Conservation (phyloP, 2,329 filamentous ascomycete species). For the Aureobasidium namibiae region DNA sequence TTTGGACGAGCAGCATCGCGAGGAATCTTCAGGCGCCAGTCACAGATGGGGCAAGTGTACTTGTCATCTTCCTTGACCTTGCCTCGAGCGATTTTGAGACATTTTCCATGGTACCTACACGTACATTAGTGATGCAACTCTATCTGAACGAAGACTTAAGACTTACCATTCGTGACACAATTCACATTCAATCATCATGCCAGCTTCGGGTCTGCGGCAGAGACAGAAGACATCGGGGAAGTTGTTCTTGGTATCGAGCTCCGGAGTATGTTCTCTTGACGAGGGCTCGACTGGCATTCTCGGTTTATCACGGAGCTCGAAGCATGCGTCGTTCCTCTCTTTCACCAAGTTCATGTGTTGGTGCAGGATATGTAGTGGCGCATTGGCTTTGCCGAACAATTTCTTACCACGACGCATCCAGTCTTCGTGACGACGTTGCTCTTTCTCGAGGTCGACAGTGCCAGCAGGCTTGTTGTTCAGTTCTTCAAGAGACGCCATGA, state of each 20-base stretch:
- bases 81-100: slow-evolving; percentile 90
- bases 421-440: slow-evolving; percentile 91
- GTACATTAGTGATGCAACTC: not conserved
- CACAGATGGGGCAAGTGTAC: slow-evolving; percentile 96
- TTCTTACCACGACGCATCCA: slow-evolving; percentile 99
- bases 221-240: slow-evolving; percentile 81
- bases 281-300: slow-evolving; percentile 85
- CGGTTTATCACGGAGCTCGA: slow-evolving; percentile 82
- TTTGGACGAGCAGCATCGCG: slow-evolving; percentile 93
- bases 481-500: slow-evolving; percentile 78
- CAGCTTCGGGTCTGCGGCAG: slow-evolving; percentile 83
- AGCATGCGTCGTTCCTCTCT: slow-evolving; percentile 82
- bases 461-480: slow-evolving; percentile 88
- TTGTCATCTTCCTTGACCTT: slow-evolving; percentile 98
- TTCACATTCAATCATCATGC: slow-evolving; percentile 99
- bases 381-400: slow-evolving; percentile 95
- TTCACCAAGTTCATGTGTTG: slow-evolving; percentile 90
- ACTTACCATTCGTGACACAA: slow-evolving; percentile 89
- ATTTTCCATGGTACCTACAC: slow-evolving; percentile 89
- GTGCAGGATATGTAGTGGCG: slow-evolving; percentile 89
- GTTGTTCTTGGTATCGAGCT: slow-evolving; percentile 29
- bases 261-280: slow-evolving; percentile 68
- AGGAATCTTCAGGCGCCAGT: slow-evolving; percentile 94
- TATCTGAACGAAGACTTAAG: not conserved
- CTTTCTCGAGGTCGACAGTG: slow-evolving; percentile 85